Evolutionary conservation across 2,329 filamentous ascomycete species (phyloP).

Genomic region (Allantophomopsis cytisporea): DNA sequence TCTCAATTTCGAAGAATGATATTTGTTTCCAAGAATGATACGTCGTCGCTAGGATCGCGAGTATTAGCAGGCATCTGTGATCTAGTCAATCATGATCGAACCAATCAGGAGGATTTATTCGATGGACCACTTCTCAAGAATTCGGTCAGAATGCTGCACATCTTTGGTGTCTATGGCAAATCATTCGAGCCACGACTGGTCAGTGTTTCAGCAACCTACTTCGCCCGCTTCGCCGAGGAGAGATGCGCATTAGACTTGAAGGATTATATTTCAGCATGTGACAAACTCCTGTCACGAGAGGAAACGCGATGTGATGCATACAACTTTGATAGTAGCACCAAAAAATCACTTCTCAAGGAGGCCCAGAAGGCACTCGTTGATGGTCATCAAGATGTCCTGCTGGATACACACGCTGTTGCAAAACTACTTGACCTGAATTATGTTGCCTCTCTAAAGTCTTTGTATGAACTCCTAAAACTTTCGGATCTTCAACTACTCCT

Average conservation of each 20-base stretch:
- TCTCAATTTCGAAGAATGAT: conserved; percentile 55
- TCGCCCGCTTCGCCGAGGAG: conserved; percentile 54
- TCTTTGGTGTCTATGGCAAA: conserved; percentile 68
- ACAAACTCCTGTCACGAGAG: conserved; percentile 58
- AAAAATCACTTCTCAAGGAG: conserved; percentile 58
- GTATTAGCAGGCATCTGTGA: conserved; percentile 53
- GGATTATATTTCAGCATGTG: conserved; percentile 60
- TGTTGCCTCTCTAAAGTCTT: conserved; percentile 53
- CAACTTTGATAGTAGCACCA: conserved; percentile 72
- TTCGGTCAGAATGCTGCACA: conserved; percentile 69
- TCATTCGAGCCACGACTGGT: conserved; percentile 71
- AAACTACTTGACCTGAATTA: conserved; percentile 62
- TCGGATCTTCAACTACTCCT: conserved; percentile 58
- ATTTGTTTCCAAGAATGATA: conserved; percentile 18
- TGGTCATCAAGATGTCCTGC: conserved; percentile 49
- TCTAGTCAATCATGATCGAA: conserved; percentile 61
- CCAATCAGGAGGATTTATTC: conserved; percentile 34
- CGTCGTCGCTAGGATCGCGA: conserved; percentile 21
- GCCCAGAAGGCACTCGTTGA: conserved; percentile 63
- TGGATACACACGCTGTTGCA: conserved; percentile 53
- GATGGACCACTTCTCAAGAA: conserved; percentile 56
- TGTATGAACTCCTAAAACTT: conserved; percentile 68
- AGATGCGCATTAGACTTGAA: conserved; percentile 51
- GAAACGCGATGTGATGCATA: conserved; percentile 65
- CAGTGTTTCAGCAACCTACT: conserved; percentile 51